Evolutionary conservation across 768 basidiomycete species (phyloP).

Genomic region (Punctularia strigosozonata): DNA sequence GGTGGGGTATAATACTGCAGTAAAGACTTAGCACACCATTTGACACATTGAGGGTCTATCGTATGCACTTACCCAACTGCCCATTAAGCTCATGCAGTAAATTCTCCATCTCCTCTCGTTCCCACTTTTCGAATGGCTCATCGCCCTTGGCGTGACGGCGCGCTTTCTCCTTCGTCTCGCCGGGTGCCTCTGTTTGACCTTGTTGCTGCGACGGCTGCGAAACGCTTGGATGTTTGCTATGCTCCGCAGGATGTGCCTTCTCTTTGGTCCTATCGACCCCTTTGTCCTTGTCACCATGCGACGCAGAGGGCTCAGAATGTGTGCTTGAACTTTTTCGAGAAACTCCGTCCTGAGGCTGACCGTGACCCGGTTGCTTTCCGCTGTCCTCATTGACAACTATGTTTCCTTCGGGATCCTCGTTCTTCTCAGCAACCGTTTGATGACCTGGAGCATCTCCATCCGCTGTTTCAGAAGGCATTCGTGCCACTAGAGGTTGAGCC

Average conservation of each 20-base stretch:
- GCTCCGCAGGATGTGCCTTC: slow-evolving; percentile 5
- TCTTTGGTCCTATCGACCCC: too few species aligned
- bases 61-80: slow-evolving; percentile 77
- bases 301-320: too few species aligned
- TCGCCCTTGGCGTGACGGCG: slow-evolving; percentile 33
- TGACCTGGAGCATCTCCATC: slow-evolving; percentile 23
- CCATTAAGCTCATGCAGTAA: slow-evolving; percentile 68
- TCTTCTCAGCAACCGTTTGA: slow-evolving; percentile 11
- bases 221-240: too few species aligned
- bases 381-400: too few species aligned
- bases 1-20: slow-evolving; percentile 73
- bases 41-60: too few species aligned
- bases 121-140: slow-evolving; percentile 73
- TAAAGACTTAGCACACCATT: too few species aligned
- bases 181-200: too few species aligned
- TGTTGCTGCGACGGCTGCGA: too few species aligned
- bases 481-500: slow-evolving; percentile 33
- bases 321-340: too few species aligned
- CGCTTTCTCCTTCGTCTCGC: slow-evolving; percentile 23
- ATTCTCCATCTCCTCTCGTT: slow-evolving; percentile 84
- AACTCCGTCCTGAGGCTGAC: too few species aligned
- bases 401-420: slow-evolving; percentile 10
- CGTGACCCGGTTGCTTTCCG: too few species aligned
- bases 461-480: slow-evolving; percentile 46
- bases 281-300: too few species aligned